Evolutionary conservation across 257 asterid species (phyloP), one percentile per base, ranked within the genome.

Genomic region (Ophiorrhiza pumila): DNA sequence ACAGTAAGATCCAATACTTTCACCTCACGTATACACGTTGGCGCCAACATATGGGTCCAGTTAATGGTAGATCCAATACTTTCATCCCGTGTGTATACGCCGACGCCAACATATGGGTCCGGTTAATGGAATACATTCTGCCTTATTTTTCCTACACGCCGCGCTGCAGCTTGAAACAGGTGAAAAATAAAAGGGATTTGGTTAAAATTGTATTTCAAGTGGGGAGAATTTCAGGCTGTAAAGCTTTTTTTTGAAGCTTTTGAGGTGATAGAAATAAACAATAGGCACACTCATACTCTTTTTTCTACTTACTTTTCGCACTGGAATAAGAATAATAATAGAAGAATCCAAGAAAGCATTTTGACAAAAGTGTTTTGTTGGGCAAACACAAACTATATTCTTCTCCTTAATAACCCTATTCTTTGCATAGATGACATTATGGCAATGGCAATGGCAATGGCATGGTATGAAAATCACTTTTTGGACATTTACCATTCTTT

Each of bases 241-340:
- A 60, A 55, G 64, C 77, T 53, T 60, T 81, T 60, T 81, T 63
- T 34, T 39, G 35, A 4, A 59, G 74, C 72, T 75, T 79, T 75
- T 47, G 42, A 74, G 82, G 68, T 75, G 77, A 70, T 22, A 42
- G 65, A 50, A 64, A 71, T 46, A 34, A 49, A 12, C 45, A 35
- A 35, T 8, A 0, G 4, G 4, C 42, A 29, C 20, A 3, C 27
- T 7, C 52, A 63, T 37, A 3, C 42, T 37, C 3, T 7, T 2
- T 32, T 63, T 37, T 62, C 66, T 56, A 37, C 14, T 77, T 45
- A 34, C 64, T 73, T 79, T 81, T 67, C 74, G 76, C 75, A 31
- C 50, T 68, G 69, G 56, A 71, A 74, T 23, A 74, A 61, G 41
- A 70, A n/a, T n/a, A n/a, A n/a, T n/a, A n/a, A n/a, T n/a, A n/a